These are phyloP conservation scores for Paraglomus occultum DNA, from an alignment of 192 early-diverging fungal genomes.

Conservation along the genomic window DNA sequence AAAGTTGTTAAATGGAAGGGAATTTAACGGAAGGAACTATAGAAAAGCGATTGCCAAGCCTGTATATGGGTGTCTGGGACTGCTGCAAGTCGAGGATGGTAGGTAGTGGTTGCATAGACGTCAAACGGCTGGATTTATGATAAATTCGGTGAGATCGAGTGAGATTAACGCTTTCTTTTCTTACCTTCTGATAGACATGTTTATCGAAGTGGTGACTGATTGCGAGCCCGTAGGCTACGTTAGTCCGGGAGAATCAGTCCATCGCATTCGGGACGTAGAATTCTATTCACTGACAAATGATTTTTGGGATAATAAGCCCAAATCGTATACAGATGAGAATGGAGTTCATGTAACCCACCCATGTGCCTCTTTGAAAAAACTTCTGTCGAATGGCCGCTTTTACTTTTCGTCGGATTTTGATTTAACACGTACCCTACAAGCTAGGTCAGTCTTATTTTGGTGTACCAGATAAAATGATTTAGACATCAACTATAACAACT, in stretches of 20 bases:
- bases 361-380: conserved; percentile 68
- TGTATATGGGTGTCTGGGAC: conserved; percentile 57
- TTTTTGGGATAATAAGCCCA: conserved; percentile 64
- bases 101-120: conserved; percentile 22
- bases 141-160: conserved; percentile 9
- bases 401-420: conserved; percentile 91
- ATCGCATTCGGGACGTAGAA: conserved; percentile 66
- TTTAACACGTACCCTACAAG: conserved; percentile 77
- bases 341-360: conserved; percentile 67
- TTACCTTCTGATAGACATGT: conserved; percentile 54
- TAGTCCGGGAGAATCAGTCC: conserved; percentile 59
- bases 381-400: conserved; percentile 85
- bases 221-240: conserved; percentile 62
- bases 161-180: conserved; percentile 29
- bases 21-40: conserved; percentile 3
- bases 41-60: conserved; percentile 7
- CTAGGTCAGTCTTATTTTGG: conserved; percentile 44
- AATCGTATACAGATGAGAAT: conserved; percentile 35
- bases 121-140: neutral
- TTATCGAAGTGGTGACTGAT: conserved; percentile 65
- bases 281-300: conserved; percentile 77
- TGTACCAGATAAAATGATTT: neutral
- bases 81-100: conserved; percentile 54
- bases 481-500: neutral
- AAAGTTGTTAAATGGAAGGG: neutral